Evolutionary conservation across 2,329 filamentous ascomycete species (phyloP).

Genomic region (Dactylellina haptotyla): DNA sequence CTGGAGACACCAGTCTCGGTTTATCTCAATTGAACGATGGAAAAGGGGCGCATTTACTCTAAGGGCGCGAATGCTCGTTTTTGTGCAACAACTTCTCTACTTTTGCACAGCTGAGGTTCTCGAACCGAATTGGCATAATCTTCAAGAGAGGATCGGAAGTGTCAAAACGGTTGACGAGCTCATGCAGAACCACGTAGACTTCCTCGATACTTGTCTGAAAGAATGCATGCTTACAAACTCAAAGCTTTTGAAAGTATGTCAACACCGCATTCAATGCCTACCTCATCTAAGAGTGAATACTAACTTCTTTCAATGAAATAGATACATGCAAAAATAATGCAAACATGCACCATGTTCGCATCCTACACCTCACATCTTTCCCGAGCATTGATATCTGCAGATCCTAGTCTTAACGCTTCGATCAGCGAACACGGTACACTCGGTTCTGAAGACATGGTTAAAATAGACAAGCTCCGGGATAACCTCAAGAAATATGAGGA

Average conservation of each 20-base stretch:
- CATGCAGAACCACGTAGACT: conserved; percentile 99
- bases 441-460: conserved; percentile 59
- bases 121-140: conserved; percentile 93
- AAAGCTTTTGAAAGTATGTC: conserved; percentile 83
- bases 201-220: conserved; percentile 95
- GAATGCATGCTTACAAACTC: conserved; percentile 99
- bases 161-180: conserved; percentile 93
- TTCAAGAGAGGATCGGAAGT: conserved; percentile 64
- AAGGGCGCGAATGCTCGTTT: conserved; percentile 92
- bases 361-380: conserved; percentile 87
- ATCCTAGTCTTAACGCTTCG: conserved; percentile 70
- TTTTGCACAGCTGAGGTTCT: conserved; percentile 98
- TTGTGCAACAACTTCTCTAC: conserved; percentile 94
- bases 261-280: background rate
- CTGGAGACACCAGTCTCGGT: conserved; percentile 83
- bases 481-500: conserved; percentile 90
- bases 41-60: conserved; percentile 92
- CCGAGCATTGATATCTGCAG: conserved; percentile 82
- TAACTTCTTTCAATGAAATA: conserved; percentile 61
- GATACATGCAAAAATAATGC: conserved; percentile 98
- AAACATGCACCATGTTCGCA: conserved; percentile 93
- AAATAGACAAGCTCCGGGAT: conserved; percentile 81
- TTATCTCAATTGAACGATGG: conserved; percentile 82
- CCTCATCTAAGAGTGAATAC: background rate
- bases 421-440: conserved; percentile 23